These are phyloP conservation scores for Aegilops tauschii DNA, from an alignment of 176 grass and related monocot genomes.

Conservation along the genomic window DNA sequence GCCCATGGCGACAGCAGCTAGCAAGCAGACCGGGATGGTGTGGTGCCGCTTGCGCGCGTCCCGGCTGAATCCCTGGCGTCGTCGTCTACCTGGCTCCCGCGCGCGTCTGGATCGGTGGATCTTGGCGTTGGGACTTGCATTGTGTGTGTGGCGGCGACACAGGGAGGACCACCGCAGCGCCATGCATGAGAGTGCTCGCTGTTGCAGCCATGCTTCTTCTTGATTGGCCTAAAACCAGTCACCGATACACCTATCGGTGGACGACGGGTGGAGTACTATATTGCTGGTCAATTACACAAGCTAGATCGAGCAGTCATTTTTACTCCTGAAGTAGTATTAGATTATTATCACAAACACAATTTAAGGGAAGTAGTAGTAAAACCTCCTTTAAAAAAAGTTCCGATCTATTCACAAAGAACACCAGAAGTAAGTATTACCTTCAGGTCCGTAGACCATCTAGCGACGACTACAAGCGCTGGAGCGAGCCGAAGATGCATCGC, in stretches of 20 bases:
- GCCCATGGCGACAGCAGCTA: not conserved
- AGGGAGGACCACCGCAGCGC: slow-evolving; percentile 15
- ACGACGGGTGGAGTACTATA: too few relatives aligned
- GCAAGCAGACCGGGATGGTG: not conserved
- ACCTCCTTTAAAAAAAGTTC: too few relatives aligned
- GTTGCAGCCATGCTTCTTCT: slow-evolving; percentile 17
- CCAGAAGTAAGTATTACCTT: too few relatives aligned
- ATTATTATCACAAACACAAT: too few relatives aligned
- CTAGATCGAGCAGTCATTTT: too few relatives aligned
- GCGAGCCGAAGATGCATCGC: too few relatives aligned
- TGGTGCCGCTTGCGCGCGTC: not conserved
- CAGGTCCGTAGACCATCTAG: too few relatives aligned
- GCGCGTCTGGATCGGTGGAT: slow-evolving; percentile 9
- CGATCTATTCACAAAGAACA: too few relatives aligned
- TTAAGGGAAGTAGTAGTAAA: too few relatives aligned
- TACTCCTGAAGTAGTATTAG: too few relatives aligned
- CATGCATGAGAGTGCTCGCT: slow-evolving; percentile 18
- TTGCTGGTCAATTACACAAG: too few relatives aligned
- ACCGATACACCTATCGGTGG: not conserved
- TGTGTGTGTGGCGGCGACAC: not conserved
- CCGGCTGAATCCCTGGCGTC: not conserved
- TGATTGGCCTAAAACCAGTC: slow-evolving; percentile 10
- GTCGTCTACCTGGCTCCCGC: not conserved
- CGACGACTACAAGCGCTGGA: too few relatives aligned
- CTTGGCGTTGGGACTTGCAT: slow-evolving; percentile 36